Evolutionary conservation across 805 yeast genomes (phyloP).

Genomic region (Jamesozyma piceae): DNA sequence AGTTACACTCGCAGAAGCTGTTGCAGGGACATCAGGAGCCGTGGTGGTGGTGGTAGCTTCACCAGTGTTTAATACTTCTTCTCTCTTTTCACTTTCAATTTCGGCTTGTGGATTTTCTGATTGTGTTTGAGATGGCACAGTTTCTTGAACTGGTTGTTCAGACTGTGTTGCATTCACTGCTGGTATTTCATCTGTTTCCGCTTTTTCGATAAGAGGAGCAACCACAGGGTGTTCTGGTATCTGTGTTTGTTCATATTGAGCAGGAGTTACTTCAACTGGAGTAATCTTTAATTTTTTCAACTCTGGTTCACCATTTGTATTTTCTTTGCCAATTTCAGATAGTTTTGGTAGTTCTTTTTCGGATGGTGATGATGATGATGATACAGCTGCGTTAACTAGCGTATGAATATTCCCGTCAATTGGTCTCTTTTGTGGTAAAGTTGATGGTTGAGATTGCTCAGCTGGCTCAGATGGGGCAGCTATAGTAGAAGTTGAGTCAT

Average conservation of each 20-base stretch:
- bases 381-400: conserved; percentile 23
- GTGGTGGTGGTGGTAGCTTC: background rate
- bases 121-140: background rate
- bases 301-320: conserved; percentile 11
- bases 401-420: conserved; percentile 25
- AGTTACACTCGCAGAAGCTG: background rate
- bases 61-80: too few relatives aligned
- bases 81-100: too few relatives aligned
- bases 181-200: background rate
- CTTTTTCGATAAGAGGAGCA: background rate
- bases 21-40: background rate
- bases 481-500: background rate
- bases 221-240: background rate
- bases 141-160: background rate
- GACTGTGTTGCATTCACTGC: background rate
- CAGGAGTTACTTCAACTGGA: background rate
- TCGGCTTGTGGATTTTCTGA: background rate
- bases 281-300: conserved; percentile 10
- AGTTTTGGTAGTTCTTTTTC: background rate
- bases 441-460: background rate
- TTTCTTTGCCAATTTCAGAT: conserved; percentile 1
- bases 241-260: background rate
- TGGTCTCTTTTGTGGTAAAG: conserved; percentile 18
- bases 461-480: background rate
- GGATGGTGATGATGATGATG: background rate